Conservation (phyloP, 1,284 basidiomycete species). For the Binderoboletus segoi region DNA sequence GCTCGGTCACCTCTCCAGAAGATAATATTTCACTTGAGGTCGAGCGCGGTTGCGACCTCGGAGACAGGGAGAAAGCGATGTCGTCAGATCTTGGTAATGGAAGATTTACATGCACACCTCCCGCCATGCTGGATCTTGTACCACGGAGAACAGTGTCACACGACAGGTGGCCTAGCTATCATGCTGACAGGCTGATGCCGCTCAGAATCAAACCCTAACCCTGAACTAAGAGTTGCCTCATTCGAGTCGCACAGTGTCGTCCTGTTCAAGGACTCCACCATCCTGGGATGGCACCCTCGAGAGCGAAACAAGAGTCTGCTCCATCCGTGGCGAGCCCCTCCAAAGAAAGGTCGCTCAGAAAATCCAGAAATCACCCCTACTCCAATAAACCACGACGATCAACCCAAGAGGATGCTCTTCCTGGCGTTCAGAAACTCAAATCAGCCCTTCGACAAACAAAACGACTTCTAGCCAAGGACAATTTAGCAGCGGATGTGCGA, state of each 20-base stretch:
- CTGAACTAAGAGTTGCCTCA: constrained; percentile 12
- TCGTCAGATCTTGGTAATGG: too few relatives aligned
- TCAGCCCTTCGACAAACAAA: constrained; percentile 76
- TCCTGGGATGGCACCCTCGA: constrained; percentile 20
- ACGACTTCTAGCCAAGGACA: constrained; percentile 80
- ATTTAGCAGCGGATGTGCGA: constrained; percentile 74
- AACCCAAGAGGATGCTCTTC: constrained; percentile 32
- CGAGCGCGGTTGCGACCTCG: too few relatives aligned
- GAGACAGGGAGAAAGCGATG: too few relatives aligned
- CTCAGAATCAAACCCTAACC: constrained; percentile 30
- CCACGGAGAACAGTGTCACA: too few relatives aligned
- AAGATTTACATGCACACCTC: too few relatives aligned
- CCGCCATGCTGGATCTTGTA: too few relatives aligned
- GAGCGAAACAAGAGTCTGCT: constrained; percentile 5
- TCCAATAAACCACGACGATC: constrained; percentile 21
- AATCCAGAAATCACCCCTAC: constrained; percentile 17
- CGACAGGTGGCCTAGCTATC: too few relatives aligned
- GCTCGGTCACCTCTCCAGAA: too few relatives aligned
- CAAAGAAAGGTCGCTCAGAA: constrained; percentile 20
- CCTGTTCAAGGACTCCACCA: not conserved
- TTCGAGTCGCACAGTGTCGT: not conserved
- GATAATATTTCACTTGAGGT: too few relatives aligned
- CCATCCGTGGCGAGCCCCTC: constrained; percentile 15
- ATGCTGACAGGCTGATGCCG: too few relatives aligned
- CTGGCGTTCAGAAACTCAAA: constrained; percentile 81